Conservation (phyloP, 225 moss, liverwort and hornwort species). For the Bryoerythrophyllum caledonicum region DNA sequence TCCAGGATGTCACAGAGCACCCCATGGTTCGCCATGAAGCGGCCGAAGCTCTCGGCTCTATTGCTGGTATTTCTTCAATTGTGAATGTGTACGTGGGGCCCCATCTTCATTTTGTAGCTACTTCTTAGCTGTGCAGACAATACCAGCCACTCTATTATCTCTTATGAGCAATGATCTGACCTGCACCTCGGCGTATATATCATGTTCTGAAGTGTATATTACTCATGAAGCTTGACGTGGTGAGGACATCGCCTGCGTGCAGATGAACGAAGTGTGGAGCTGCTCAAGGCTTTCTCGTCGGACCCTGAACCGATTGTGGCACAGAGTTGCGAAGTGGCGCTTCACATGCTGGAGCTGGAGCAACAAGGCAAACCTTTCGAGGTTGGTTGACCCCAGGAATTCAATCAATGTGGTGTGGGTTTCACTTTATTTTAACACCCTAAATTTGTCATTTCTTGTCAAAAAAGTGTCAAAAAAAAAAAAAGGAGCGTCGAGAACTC, state of each 20-base stretch:
- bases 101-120: not conserved
- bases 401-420: too few species aligned
- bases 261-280: slow-evolving; percentile 71
- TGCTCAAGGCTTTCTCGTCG: slow-evolving; percentile 52
- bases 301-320: slow-evolving; percentile 78
- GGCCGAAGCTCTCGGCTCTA: slow-evolving; percentile 88
- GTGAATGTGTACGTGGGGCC: not conserved
- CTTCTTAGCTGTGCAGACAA: not conserved
- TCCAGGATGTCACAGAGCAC: slow-evolving; percentile 69
- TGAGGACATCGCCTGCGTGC: not conserved
- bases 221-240: not conserved
- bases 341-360: slow-evolving; percentile 75
- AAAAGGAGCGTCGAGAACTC: too few species aligned
- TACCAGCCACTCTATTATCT: not conserved
- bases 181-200: too few species aligned
- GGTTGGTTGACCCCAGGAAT: slow-evolving; percentile 33
- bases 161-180: too few species aligned
- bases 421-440: too few species aligned
- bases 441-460: too few species aligned
- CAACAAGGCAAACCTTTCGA: slow-evolving; percentile 66
- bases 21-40: slow-evolving; percentile 98
- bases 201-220: not conserved
- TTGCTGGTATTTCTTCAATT: slow-evolving; percentile 60
- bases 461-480: too few species aligned
- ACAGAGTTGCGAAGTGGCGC: slow-evolving; percentile 87